Conservation (phyloP, 768 basidiomycete genomes). For the Auriculariales sp. region DNA sequence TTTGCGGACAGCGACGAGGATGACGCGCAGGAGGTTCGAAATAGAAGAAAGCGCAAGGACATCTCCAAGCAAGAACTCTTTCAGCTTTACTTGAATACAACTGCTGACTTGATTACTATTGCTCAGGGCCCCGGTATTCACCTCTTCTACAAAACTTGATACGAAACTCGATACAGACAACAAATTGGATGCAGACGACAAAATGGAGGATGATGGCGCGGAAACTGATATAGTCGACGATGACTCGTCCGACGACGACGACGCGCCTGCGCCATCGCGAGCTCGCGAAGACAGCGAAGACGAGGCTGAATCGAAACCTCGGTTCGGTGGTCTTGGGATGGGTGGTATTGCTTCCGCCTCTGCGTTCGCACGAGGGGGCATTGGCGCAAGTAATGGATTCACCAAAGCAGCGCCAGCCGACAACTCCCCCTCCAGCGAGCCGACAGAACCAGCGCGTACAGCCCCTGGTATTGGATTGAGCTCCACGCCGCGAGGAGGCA, state of each 20-base stretch:
- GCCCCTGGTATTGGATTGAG: neutral
- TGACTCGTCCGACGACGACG: conserved; percentile 36
- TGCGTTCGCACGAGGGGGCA: conserved; percentile 7
- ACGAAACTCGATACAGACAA: conserved; percentile 5
- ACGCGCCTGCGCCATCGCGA: conserved; percentile 42
- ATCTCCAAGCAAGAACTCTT: conserved; percentile 39
- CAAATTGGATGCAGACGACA: conserved; percentile 11
- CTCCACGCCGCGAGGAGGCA: neutral
- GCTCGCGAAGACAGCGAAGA: conserved; percentile 33
- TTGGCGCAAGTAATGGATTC: conserved; percentile 9
- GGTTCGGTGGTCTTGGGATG: conserved; percentile 32
- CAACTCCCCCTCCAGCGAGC: neutral
- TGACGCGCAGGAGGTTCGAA: conserved; percentile 14
- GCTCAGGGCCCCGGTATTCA: conserved; percentile 47
- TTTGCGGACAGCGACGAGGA: conserved; percentile 63
- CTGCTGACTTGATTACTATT: neutral
- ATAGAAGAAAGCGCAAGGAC: conserved; percentile 22
- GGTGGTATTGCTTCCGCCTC: neutral
- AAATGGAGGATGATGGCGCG: conserved; percentile 18
- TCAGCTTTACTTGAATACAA: conserved; percentile 6
- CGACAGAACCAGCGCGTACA: neutral
- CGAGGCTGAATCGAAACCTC: conserved; percentile 24
- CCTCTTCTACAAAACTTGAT: conserved; percentile 24
- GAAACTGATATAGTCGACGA: conserved; percentile 22
- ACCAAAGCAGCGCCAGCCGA: too few relatives aligned